These are phyloP conservation scores for Papiliotrema fonsecae DNA, from an alignment of 1,284 basidiomycete species.

Conservation along the genomic window DNA sequence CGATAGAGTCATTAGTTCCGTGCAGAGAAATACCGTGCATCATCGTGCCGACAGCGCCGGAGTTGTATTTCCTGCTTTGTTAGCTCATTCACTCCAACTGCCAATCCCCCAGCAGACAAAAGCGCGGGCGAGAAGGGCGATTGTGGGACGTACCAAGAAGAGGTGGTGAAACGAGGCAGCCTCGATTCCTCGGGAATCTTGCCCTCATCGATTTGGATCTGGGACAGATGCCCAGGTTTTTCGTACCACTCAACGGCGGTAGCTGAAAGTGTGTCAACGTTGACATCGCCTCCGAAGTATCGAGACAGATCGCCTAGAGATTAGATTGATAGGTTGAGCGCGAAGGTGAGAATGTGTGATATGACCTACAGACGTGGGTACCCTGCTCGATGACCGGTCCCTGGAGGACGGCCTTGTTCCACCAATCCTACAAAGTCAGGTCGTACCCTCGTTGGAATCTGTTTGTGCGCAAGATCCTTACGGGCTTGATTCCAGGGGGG, in stretches of 20 bases:
- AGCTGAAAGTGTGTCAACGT: constrained; percentile 48
- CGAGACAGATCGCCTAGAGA: constrained; percentile 46
- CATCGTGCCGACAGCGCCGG: constrained; percentile 41
- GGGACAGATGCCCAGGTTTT: constrained; percentile 49
- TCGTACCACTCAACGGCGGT: constrained; percentile 43
- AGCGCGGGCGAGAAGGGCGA: constrained; percentile 14
- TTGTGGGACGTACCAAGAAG: constrained; percentile 42
- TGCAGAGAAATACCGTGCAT: constrained; percentile 40
- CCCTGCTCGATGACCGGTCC: constrained; percentile 54
- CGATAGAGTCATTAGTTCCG: constrained; percentile 37
- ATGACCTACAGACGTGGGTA: constrained; percentile 50
- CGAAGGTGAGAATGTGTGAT: neutral
- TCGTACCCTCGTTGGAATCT: neutral
- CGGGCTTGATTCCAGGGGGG: constrained; percentile 35
- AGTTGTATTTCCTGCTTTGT: constrained; percentile 42
- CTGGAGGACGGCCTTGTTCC: constrained; percentile 52
- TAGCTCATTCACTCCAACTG: too few species aligned
- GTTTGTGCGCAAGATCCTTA: too few species aligned
- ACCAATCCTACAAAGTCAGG: constrained; percentile 48
- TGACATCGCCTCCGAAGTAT: constrained; percentile 55
- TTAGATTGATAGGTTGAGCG: neutral
- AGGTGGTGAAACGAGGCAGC: constrained; percentile 48
- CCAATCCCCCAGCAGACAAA: too few species aligned
- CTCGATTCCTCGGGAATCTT: constrained; percentile 42
- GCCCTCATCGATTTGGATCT: constrained; percentile 50